phyloP scores from a whole-genome alignment of 2,329 filamentous ascomycete species.

The Drechslerella dactyloides region DNA sequence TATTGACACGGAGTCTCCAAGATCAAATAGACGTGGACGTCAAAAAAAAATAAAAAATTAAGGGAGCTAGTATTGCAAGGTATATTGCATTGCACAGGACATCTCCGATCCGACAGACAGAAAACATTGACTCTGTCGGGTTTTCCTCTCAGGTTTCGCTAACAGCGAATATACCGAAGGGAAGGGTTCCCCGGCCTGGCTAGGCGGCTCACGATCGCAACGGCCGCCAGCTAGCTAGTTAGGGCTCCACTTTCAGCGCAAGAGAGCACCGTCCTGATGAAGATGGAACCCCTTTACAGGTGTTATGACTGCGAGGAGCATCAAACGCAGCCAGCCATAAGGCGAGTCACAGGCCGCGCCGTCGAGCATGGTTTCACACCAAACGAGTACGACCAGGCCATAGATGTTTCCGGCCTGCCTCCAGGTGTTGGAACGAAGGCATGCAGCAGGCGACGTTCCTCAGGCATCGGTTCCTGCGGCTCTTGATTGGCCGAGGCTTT shows the following conservation, averaged over 20 bases:
- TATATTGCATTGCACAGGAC: conserved; percentile 5
- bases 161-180: conserved; percentile 37
- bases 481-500: conserved; percentile 23
- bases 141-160: conserved; percentile 32
- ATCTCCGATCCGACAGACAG: conserved; percentile 7
- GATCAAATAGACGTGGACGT: background rate
- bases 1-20: conserved; percentile 13
- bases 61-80: conserved; percentile 9
- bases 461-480: conserved; percentile 9
- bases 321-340: conserved; percentile 35
- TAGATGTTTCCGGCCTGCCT: background rate
- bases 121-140: conserved; percentile 9
- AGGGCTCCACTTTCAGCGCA: conserved; percentile 45
- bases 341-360: conserved; percentile 10
- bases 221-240: conserved; percentile 26
- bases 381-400: conserved; percentile 8
- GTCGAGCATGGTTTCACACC: conserved; percentile 11
- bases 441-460: conserved; percentile 15
- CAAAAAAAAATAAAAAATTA: conserved; percentile 5
- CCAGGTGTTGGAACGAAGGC: conserved; percentile 7
- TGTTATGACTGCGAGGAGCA: conserved; percentile 24
- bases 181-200: conserved; percentile 21
- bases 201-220: conserved; percentile 24
- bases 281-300: conserved; percentile 34
- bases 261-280: conserved; percentile 18